Evolutionary conservation across 345 rosid species (phyloP), one percentile per base, ranked within the genome.

Genomic region (Salix caprea): DNA sequence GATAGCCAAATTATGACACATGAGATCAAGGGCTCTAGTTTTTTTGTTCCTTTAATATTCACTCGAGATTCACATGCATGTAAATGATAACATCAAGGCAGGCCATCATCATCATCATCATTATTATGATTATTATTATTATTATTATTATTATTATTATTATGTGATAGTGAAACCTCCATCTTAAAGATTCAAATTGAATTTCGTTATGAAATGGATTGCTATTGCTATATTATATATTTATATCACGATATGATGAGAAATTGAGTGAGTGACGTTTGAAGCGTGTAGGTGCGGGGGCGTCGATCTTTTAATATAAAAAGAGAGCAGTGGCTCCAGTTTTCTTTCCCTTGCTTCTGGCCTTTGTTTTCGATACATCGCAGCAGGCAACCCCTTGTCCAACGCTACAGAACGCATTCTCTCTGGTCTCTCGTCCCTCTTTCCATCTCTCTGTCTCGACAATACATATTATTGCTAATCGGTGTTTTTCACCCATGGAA

Each of bases 401-500:
- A 16, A 68, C 39, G 77, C 71, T 64, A 15, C 72, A 44, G 77
- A 62, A 72, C 79, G 23, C 81, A 66, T 82, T 62, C 73, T 62
- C 72, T 24, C 14, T 13, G 14, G 24, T 21, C 60, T 21, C 32
- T 72, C 12, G 26, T 64, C 60, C 11, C 78, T 40, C 67, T 61
- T 73, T 74, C 65, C 36, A 14, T 39, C 52, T 26, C 56, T 52
- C 26, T 26, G 34, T 50, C 39, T 52, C 73, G 36, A 42, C n/a
- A 6, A 2, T 44, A 67, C 48, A 42, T 14, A 42, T 9, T 37
- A 48, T 52, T 5, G 32, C 32, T 6, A 19, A 42, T 64, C 9
- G n/a, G 62, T 28, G 21, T 24, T 74, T 75, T 58, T 82, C 74
- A 24, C 18, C 62, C 7, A 89, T 89, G 92, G 92, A 89, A 81